These are phyloP conservation scores for Sphaerulina vaccinii DNA, from an alignment of 2,329 filamentous ascomycete genomes.

Conservation along the genomic window DNA sequence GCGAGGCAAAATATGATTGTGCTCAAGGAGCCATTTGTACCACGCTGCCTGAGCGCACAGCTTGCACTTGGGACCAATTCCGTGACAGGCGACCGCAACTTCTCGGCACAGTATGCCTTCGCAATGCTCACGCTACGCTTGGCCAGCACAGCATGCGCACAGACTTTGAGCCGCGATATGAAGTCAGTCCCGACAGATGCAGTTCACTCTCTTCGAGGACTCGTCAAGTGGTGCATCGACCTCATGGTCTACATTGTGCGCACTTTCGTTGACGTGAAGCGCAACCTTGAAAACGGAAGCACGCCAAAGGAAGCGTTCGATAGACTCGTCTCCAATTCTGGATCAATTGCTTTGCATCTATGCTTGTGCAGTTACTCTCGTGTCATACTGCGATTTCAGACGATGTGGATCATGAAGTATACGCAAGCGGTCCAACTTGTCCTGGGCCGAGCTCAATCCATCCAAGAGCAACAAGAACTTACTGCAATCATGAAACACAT, in stretches of 20 bases:
- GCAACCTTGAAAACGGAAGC: slow-evolving; percentile 8
- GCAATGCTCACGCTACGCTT: slow-evolving; percentile 73
- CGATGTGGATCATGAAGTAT: slow-evolving; percentile 56
- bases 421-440: slow-evolving; percentile 24
- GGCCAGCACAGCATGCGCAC: slow-evolving; percentile 39
- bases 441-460: slow-evolving; percentile 45
- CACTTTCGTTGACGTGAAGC: slow-evolving; percentile 49
- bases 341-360: slow-evolving; percentile 45
- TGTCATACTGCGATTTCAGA: slow-evolving; percentile 67
- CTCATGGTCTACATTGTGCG: slow-evolving; percentile 57
- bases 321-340: slow-evolving; percentile 19
- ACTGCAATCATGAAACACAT: slow-evolving; percentile 52
- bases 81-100: slow-evolving; percentile 57
- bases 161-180: slow-evolving; percentile 26
- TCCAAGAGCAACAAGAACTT: slow-evolving; percentile 54
- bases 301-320: slow-evolving; percentile 24
- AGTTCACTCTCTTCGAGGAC: slow-evolving; percentile 68
- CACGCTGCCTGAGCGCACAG: slow-evolving; percentile 74
- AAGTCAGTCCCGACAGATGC: slow-evolving; percentile 55
- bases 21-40: slow-evolving; percentile 69
- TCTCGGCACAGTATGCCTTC: slow-evolving; percentile 73
- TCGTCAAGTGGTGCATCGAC: slow-evolving; percentile 76
- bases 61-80: slow-evolving; percentile 73
- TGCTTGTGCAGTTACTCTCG: slow-evolving; percentile 73
- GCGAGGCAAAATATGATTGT: slow-evolving; percentile 61